Evolutionary conservation across 495 filamentous ascomycete genomes (phyloP).

Genomic region (Aspergillus taichungensis): DNA sequence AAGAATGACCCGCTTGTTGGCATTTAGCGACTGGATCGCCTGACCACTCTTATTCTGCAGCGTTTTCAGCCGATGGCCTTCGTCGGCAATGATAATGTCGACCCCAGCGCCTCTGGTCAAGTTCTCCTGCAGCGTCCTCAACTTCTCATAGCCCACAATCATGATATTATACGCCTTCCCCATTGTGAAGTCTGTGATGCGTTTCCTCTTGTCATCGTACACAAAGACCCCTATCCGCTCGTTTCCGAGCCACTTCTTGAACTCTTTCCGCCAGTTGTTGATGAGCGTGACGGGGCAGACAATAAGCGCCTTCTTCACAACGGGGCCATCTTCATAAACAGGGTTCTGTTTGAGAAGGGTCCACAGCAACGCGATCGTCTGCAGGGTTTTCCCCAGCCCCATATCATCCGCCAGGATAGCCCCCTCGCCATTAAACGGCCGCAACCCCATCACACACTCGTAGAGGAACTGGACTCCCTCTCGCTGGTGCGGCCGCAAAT

Average conservation of each 20-base stretch:
- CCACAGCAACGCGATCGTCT: conserved; percentile 73
- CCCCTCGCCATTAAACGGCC: conserved; percentile 60
- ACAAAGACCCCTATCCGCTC: conserved; percentile 72
- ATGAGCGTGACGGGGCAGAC: conserved; percentile 76
- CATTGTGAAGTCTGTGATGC: conserved; percentile 65
- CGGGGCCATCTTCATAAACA: conserved; percentile 48
- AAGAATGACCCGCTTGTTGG: conserved; percentile 57
- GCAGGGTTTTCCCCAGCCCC: conserved; percentile 73
- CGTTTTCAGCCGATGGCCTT: conserved; percentile 75
- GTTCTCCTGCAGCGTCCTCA: conserved; percentile 59
- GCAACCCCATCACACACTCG: conserved; percentile 78
- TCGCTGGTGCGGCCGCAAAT: conserved; percentile 66
- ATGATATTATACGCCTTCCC: conserved; percentile 68
- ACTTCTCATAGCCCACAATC: conserved; percentile 79
- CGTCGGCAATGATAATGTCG: conserved; percentile 75
- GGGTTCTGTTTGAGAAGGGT: conserved; percentile 77
- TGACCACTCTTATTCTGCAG: conserved; percentile 72
- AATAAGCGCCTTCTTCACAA: conserved; percentile 71
- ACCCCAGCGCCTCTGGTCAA: conserved; percentile 54
- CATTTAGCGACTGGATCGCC: conserved; percentile 65
- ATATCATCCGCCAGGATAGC: conserved; percentile 78
- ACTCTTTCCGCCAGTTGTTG: conserved; percentile 74
- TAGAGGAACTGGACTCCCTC: conserved; percentile 74
- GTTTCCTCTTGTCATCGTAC: conserved; percentile 55
- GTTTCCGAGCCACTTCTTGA: conserved; percentile 72